Evolutionary conservation across 2,329 filamentous ascomycete species (phyloP), one percentile per base, ranked within the genome.

Genomic region (Hortaea werneckii): DNA sequence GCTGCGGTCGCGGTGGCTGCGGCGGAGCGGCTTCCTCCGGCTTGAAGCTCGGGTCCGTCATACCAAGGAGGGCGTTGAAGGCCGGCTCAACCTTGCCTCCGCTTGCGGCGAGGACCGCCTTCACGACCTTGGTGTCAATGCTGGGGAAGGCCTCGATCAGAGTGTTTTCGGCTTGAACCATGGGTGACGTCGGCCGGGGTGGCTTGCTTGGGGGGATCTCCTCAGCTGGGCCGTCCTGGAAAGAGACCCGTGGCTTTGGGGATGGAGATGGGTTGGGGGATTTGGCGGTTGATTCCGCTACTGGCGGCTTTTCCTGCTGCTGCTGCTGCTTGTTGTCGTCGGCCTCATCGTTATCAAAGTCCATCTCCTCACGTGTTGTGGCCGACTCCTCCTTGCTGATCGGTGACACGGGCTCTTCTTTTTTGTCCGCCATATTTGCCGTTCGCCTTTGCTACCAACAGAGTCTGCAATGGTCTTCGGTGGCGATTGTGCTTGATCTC

Each of bases 101-200:
- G 64, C 92, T 96, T 10, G 92, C 92, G 26, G 78, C 76, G 53
- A 98, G 70, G 0, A 98, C 85, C 29, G 92, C 92, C 66, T 83
- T 94, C 65, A 98, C 78, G 40, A 98, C 84, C 39, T 79, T 66
- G 6, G 70, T 64, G 44, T 98, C 92, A 50, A 95, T 85, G 45
- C 72, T 77, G 0, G 92, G 92, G 59, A 98, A 98, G 0, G 92
- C 92, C 66, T 98, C 92, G 65, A 87, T 90, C 46, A 98, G 74
- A 3, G 88, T 95, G 58, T 79, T 78, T 67, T 90, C 84, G 41
- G 87, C 88, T 70, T 94, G 85, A 66, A 94, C 83, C 50, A 83
- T 77, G 52, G 92, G 83, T 53, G 79, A 86, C 59, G 87, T 60
- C 40, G 90, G 90, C 48, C 89, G 80, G 30, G 88, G 88, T 29